Base-by-base conservation (phyloP, 805 yeast genomes). In the Candida oleophila region DNA sequence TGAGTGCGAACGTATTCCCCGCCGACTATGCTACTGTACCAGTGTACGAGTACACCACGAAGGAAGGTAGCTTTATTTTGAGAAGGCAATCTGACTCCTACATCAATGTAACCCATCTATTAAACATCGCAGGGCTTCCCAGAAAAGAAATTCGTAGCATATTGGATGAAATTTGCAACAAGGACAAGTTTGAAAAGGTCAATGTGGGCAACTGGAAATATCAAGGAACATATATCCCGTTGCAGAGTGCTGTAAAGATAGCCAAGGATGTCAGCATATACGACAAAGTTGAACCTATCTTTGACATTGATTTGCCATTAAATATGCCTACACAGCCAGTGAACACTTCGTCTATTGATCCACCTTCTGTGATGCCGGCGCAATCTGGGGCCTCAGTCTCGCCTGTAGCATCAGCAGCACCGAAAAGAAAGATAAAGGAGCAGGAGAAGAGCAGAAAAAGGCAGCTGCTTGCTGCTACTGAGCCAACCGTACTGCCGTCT, bases 311-410 rank as follows among this genome's bases (percentile, higher is more conserved):
- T 12, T 8, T 20, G 14, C 9, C 39, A 20, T 19, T 15, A 18
- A 16, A 36, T 4, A 15, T 36, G 22, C 30, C 30, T 7, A 11
- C 11, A 5, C 30, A 25, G 11, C 30, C 30, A 7, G 30, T 25
- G 11, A 25, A 25, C 30, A 25, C 30, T 25, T 25, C 30, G 11
- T 25, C 30, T 5, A 25, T 25, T 25, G 30, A 25, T n/a, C 42
- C 11, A 39, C 16, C 38, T 35, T 15, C 35, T 35, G 19, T 16
- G n/a, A 11, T 20, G 39, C 43, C 14, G 45, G 49, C 54, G 53
- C 38, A 30, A 49, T 15, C 61, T 62, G 45, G 52, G 63, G 42
- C 12, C 41, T 4, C 47, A n/a, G 38, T 22, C 18, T 22, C 48
- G n/a, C 4, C 25, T 7, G 16, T 25, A 15, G 32, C 30, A 25